Evolutionary conservation across 202 grass and related monocot species (phyloP).

Genomic region (Eragrostis tef): DNA sequence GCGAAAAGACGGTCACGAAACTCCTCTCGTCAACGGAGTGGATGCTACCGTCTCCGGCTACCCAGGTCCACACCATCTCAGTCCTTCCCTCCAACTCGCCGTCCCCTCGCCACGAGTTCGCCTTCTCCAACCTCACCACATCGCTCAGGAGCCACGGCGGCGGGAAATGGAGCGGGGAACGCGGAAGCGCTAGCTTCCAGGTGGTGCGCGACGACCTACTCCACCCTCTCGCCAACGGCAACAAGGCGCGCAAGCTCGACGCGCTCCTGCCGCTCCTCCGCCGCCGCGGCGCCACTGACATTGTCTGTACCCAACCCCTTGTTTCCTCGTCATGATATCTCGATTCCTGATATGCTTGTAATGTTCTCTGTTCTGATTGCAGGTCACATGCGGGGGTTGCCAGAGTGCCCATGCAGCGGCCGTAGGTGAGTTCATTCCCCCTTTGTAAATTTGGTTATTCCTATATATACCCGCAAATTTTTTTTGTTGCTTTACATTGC

Average conservation of each 20-base stretch:
- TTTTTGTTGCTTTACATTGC: background rate
- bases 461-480: background rate
- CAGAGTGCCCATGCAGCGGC: slow-evolving; percentile 90
- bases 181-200: slow-evolving; percentile 43
- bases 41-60: slow-evolving; percentile 65
- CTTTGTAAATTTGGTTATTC: slow-evolving; percentile 32
- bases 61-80: slow-evolving; percentile 69
- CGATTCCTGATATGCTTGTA: background rate
- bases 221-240: slow-evolving; percentile 86
- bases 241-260: slow-evolving; percentile 95
- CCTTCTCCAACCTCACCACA: slow-evolving; percentile 61
- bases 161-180: background rate
- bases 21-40: slow-evolving; percentile 60
- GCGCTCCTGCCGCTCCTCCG: slow-evolving; percentile 74
- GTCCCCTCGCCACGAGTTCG: slow-evolving; percentile 29
- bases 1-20: slow-evolving; percentile 33
- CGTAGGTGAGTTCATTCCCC: slow-evolving; percentile 54
- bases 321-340: slow-evolving; percentile 1
- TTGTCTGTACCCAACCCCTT: slow-evolving; percentile 28
- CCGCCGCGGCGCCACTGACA: slow-evolving; percentile 55
- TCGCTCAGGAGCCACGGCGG: slow-evolving; percentile 30
- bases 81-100: slow-evolving; percentile 43
- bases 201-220: slow-evolving; percentile 82
- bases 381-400: slow-evolving; percentile 90
- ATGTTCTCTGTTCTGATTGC: slow-evolving; percentile 3